Base-by-base conservation (phyloP, 371 early-diverging fungal species). In the Mucor circinelloides region DNA sequence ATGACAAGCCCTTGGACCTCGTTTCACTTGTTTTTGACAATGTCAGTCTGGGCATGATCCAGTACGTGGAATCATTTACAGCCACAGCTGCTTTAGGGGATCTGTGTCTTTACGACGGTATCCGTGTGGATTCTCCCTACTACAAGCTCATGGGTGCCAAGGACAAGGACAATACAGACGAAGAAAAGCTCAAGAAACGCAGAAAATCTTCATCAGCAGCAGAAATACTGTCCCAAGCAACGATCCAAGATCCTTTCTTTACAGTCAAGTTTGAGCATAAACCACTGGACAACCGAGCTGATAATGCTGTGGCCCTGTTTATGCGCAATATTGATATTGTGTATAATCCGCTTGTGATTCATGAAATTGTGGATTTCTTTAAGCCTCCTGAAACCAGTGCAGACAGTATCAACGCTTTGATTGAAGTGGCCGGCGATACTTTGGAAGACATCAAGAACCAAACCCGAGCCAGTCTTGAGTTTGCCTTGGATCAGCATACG, bases 271-370 rank as follows among this genome's bases (percentile, higher is more conserved):
- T 93, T 73, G 97, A 97, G 67, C 85, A 93, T 67, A 91, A 93
- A 21, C 97, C 98, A 0, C 67, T 95, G 13, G 95, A 97, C 74
- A 88, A 82, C 15, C 89, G 93, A 31, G 95, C 96, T 0, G 97
- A 97, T 71, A 91, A 96, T 67, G 94, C 92, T 0, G 73, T 96
- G 12, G 82, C 85, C 0, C 77, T 98, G 42, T 86, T 89, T 54
- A 95, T 97, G 91, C 88, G 94, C 31, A 94, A 96, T 58, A 84
- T 98, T 54, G 93, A 97, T 69, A 91, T 98, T 63, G 85, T 97
- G 1, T 93, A 95, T 77, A 96, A 95, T 70, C 95, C 95, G 5
- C 66, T 76, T 12, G 87, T 92, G 0, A 88, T 97, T 34, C 80
- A 87, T 44, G 88, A 91, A 3, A 76, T 98, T 19, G 72, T 89